A percentile compares a stretch with the other conserved stretches of the same genome.
These are phyloP conservation scores for Colletotrichum lentis DNA, from an alignment of 2,329 filamentous ascomycete genomes.

Conservation along the genomic window DNA sequence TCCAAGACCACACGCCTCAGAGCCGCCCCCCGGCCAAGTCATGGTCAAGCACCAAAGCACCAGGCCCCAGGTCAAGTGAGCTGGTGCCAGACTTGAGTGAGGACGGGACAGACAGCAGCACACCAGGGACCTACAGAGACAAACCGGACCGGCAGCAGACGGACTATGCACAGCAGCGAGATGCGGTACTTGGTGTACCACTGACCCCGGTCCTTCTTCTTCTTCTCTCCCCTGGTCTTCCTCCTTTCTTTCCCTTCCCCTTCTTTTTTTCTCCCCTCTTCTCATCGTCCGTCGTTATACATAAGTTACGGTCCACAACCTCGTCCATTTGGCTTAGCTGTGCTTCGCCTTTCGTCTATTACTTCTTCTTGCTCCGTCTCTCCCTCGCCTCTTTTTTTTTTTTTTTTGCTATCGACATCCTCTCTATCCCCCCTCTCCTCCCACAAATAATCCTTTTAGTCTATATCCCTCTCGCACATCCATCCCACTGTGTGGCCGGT, in stretches of 20 bases:
- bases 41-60: conserved; percentile 14
- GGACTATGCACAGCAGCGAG: background rate
- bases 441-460: conserved; percentile 9
- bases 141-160: background rate
- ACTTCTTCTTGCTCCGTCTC: conserved; percentile 35
- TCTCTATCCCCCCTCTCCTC: background rate
- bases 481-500: conserved; percentile 21
- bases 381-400: conserved; percentile 24
- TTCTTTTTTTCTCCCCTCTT: conserved; percentile 14
- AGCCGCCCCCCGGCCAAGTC: background rate
- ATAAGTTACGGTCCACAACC: conserved; percentile 36
- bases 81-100: background rate
- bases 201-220: conserved; percentile 5
- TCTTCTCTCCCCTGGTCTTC: conserved; percentile 5
- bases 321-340: conserved; percentile 25
- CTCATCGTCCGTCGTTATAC: conserved; percentile 34
- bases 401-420: conserved; percentile 14
- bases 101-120: no score
- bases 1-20: conserved; percentile 12
- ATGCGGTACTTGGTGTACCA: conserved; percentile 11
- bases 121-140: background rate
- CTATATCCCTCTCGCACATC: conserved; percentile 19
- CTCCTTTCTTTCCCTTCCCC: conserved; percentile 9
- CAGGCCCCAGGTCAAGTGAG: conserved; percentile 1
- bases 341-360: conserved; percentile 35